A percentile compares a stretch with the other conserved stretches of the same genome.
These are phyloP conservation scores for Penicillium lividum DNA, from an alignment of 495 filamentous ascomycete genomes.

Conservation along the genomic window DNA sequence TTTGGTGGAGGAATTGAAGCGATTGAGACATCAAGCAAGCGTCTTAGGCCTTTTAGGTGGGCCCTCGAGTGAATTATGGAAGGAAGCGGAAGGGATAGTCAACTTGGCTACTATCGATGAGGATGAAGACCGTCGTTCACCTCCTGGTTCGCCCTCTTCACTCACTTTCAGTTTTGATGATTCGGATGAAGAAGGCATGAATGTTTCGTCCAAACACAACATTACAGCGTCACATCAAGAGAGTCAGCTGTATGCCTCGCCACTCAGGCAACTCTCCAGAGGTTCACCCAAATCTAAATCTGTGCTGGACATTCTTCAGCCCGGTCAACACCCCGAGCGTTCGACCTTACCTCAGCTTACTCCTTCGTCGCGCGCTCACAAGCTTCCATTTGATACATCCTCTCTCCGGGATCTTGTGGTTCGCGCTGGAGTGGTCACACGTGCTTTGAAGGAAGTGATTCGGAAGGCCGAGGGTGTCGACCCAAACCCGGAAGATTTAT, in stretches of 20 bases:
- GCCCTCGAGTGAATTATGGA: slow-evolving; percentile 66
- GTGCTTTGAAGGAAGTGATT: slow-evolving; percentile 71
- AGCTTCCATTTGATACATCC: slow-evolving; percentile 89
- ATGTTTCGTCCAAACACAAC: slow-evolving; percentile 33
- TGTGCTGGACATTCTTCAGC: slow-evolving; percentile 82
- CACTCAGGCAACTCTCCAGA: slow-evolving; percentile 24
- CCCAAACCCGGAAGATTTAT: slow-evolving; percentile 52
- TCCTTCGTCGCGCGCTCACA: slow-evolving; percentile 54
- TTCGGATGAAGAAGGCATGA: slow-evolving; percentile 60
- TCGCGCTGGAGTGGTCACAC: slow-evolving; percentile 74
- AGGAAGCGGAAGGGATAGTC: slow-evolving; percentile 86
- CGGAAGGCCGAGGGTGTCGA: slow-evolving; percentile 76
- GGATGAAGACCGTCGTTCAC: slow-evolving; percentile 56
- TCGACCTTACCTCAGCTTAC: slow-evolving; percentile 43
- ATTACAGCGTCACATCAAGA: slow-evolving; percentile 32
- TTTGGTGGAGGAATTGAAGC: slow-evolving; percentile 78
- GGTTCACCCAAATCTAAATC: slow-evolving; percentile 68
- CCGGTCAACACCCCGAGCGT: slow-evolving; percentile 57
- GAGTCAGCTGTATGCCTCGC: slow-evolving; percentile 7
- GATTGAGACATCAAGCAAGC: slow-evolving; percentile 62
- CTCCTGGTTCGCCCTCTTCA: slow-evolving; percentile 53
- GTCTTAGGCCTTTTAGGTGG: slow-evolving; percentile 66
- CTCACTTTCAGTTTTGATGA: slow-evolving; percentile 57
- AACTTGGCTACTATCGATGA: slow-evolving; percentile 82
- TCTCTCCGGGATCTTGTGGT: slow-evolving; percentile 85